Evolutionary conservation across 257 asterid genomes (phyloP), one percentile per base, ranked within the genome.

Genomic region (Solanum chilense): DNA sequence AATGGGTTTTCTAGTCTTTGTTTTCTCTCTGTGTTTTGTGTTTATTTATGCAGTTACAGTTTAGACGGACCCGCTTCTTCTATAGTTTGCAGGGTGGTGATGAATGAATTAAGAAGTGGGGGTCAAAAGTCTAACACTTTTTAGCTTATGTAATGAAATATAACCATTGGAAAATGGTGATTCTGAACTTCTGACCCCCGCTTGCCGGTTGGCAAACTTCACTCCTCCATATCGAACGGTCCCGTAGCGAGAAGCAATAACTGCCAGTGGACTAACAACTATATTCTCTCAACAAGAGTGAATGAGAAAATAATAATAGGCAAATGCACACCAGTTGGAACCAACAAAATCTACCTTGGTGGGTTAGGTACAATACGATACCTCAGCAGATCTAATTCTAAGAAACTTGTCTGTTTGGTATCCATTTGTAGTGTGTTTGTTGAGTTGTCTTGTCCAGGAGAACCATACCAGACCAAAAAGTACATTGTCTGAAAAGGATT

Each of bases 301-400:
- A 66, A 66, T 37, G 23, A 66, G 49, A 85, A 31, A 42, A 23
- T 20, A 23, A 11, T 1, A 21, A 39, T 16, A 64, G 29, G 23
- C 71, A 60, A 31, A 23, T 11, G 85, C 42, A 20, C 44, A 0
- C 31, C 62, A 10, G 44, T 81, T 86, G 91, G 87, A 52, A 12
- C 88, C 70, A 75, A 89, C 89, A 42, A 83, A 69, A 83, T 89
- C 91, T 74, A 11, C 18, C 15, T 41, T 74, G 8, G 83, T 35
- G 42, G 74, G 85, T 35, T 86, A 44, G 91, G 87, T 86, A 47
- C 21, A 87, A 86, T 86, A 73, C 56, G 83, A 62, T 44, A 39
- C 81, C 39, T 69, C 75, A 70, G 58, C 66, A 81, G 60, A 82
- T 86, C 33, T 31, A n/a, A n/a, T 86, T 25, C 25, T 45, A 9